A percentile compares a stretch with the other conserved stretches of the same genome.
These are phyloP conservation scores for Mesotaenium endlicherianum DNA, from an alignment of 139 green algal genomes.

Conservation along the genomic window DNA sequence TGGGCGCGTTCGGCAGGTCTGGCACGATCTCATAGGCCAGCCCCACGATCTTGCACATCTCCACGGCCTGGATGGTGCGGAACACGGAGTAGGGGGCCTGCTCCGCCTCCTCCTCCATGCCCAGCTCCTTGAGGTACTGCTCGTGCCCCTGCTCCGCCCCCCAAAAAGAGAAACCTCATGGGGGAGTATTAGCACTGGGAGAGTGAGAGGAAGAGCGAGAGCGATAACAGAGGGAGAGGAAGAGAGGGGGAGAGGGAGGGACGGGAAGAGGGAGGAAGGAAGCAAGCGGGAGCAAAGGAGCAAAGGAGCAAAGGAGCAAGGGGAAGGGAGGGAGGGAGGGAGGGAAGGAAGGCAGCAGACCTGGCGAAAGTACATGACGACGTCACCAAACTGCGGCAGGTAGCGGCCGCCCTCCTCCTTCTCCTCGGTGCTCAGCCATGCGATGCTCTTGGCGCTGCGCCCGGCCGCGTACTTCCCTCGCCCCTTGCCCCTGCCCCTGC, in stretches of 20 bases:
- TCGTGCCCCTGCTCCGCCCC: not conserved
- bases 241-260: not conserved
- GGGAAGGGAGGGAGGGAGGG: too few relatives aligned
- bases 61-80: not conserved
- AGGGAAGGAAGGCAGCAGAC: too few relatives aligned
- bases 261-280: not conserved
- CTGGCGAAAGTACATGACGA: conserved; percentile 16
- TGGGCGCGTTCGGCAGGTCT: not conserved
- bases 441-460: not conserved
- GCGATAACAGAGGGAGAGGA: too few relatives aligned
- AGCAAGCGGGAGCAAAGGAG: not conserved
- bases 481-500: not conserved
- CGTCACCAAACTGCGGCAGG: conserved; percentile 19
- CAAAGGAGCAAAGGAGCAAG: not conserved
- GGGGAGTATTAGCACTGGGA: not conserved
- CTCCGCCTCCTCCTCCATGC: not conserved
- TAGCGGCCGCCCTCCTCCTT: not conserved
- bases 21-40: not conserved
- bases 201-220: not conserved
- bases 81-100: not conserved
- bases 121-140: not conserved
- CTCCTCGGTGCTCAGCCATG: not conserved
- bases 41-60: not conserved
- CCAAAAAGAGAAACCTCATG: not conserved
- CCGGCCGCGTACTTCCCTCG: too few relatives aligned